A percentile compares a stretch with the other conserved stretches of the same genome.
These are phyloP conservation scores for Metschnikowia lochheadii DNA, from an alignment of 805 yeast genomes.

Conservation along the genomic window DNA sequence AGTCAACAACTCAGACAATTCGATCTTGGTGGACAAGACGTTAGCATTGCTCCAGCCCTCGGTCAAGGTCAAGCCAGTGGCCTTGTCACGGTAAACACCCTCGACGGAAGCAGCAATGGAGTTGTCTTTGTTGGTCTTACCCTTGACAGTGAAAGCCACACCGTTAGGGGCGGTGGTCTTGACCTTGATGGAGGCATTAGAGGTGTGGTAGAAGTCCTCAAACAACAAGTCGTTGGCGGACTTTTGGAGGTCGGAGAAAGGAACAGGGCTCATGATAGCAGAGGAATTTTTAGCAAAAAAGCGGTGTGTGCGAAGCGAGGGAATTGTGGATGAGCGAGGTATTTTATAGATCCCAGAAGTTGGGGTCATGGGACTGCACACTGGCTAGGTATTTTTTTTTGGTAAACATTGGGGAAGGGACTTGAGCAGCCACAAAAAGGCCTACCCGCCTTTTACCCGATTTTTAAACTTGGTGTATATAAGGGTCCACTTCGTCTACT, in stretches of 20 bases:
- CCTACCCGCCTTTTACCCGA: too few relatives aligned
- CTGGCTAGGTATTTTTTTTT: constrained; percentile 7
- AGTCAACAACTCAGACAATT: constrained; percentile 84
- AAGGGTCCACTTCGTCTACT: neutral
- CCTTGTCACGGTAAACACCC: constrained; percentile 88
- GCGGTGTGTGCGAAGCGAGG: constrained; percentile 9
- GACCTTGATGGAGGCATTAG: constrained; percentile 84
- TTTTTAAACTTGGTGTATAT: too few relatives aligned
- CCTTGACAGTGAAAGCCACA: constrained; percentile 90
- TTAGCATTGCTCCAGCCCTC: constrained; percentile 98
- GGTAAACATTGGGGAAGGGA: constrained; percentile 4
- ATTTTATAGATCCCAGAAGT: constrained; percentile 12
- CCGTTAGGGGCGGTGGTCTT: constrained; percentile 96
- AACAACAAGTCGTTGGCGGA: constrained; percentile 84
- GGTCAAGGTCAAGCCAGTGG: constrained; percentile 86
- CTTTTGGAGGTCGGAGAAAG: constrained; percentile 91
- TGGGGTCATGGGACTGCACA: constrained; percentile 16
- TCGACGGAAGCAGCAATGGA: constrained; percentile 85
- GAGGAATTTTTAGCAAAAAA: neutral
- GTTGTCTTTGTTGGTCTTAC: constrained; percentile 77
- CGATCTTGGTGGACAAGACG: constrained; percentile 86
- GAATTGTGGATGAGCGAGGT: constrained; percentile 11
- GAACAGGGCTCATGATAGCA: constrained; percentile 59
- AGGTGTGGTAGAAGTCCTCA: constrained; percentile 89
- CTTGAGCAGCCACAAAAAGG: neutral